Base-by-base conservation (phyloP, 345 rosid genomes). In the Clarkia xantiana region DNA sequence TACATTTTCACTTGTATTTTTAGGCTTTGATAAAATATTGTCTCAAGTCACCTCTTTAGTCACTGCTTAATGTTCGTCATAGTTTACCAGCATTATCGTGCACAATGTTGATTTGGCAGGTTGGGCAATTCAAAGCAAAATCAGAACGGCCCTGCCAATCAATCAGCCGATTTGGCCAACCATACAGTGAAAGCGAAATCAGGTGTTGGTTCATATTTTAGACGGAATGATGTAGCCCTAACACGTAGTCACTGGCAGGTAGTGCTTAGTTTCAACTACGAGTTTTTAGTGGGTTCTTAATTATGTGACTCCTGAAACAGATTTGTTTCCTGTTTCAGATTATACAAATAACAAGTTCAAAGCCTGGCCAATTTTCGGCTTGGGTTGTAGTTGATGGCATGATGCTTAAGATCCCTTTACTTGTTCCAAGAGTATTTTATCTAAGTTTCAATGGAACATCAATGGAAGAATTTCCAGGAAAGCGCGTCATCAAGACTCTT, bases 321-420 rank as follows among this genome's bases (percentile, higher is more conserved):
- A 57, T 36, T 53, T 59, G 40, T 49, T 52, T 38, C 45, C 58
- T 36, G 46, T 53, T 23, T 63, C 81, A 89, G 97, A 77, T 90
- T 53, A 68, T 90, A 62, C 97, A 90, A 67, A 68, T 90, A 61
- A 65, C 87, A 34, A 74, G 76, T 69, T 52, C 84, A 43, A 78
- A 48, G 39, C 59, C 44, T 20, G 91, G 97, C 16, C 71, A 67
- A 25, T 73, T 81, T 76, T 77, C 61, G 29, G 94, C 97, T 49
- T 90, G 97, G 97, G 80, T 83, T 45, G 76, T 86, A 66, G 91
- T 75, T 57, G 80, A 90, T 55, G 97, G 89, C 64, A 72, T 86
- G 64, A 90, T 90, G 97, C 70, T 81, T 58, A 90, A 81, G 72
- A 75, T 86, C 58, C 94, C 96, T 68, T 51, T 90, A 62, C 69